phyloP scores from a whole-genome alignment of 140 eudicot species.

The Oenanthe javanica region DNA sequence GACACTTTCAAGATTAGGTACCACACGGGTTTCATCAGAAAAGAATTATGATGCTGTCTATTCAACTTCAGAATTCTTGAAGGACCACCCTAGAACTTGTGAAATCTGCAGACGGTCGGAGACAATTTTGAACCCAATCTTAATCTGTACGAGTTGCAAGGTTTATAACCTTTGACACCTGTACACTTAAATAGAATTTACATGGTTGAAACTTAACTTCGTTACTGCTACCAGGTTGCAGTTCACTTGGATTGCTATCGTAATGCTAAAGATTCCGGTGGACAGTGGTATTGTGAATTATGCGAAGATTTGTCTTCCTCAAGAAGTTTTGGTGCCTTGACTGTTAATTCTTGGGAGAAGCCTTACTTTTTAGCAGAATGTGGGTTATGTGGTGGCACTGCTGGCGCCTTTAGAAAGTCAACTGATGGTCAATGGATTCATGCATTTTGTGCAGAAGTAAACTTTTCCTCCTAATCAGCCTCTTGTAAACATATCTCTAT shows the following conservation, averaged over 20 bases:
- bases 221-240: slow-evolving; percentile 51
- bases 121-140: slow-evolving; percentile 60
- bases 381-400: slow-evolving; percentile 69
- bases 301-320: slow-evolving; percentile 70
- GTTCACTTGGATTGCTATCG: slow-evolving; percentile 93
- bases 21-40: slow-evolving; percentile 46
- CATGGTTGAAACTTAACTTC: slow-evolving; percentile 10
- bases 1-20: slow-evolving; percentile 46
- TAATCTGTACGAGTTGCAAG: slow-evolving; percentile 94
- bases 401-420: slow-evolving; percentile 94
- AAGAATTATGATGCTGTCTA: slow-evolving; percentile 38
- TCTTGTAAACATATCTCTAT: background rate
- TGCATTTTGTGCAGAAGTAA: slow-evolving; percentile 96
- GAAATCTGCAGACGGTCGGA: slow-evolving; percentile 83
- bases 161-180: slow-evolving; percentile 24
- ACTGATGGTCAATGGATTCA: slow-evolving; percentile 88
- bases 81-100: slow-evolving; percentile 57
- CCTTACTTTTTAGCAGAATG: slow-evolving; percentile 57
- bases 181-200: background rate
- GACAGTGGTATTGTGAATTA: slow-evolving; percentile 96
- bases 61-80: slow-evolving; percentile 32
- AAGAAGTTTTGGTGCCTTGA: slow-evolving; percentile 37
- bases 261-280: slow-evolving; percentile 65
- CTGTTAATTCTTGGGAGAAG: slow-evolving; percentile 40
- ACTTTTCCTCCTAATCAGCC: slow-evolving; percentile 12